phyloP scores from a whole-genome alignment of 331 rosid genomes.

The Rhamnella rubrinervis region DNA sequence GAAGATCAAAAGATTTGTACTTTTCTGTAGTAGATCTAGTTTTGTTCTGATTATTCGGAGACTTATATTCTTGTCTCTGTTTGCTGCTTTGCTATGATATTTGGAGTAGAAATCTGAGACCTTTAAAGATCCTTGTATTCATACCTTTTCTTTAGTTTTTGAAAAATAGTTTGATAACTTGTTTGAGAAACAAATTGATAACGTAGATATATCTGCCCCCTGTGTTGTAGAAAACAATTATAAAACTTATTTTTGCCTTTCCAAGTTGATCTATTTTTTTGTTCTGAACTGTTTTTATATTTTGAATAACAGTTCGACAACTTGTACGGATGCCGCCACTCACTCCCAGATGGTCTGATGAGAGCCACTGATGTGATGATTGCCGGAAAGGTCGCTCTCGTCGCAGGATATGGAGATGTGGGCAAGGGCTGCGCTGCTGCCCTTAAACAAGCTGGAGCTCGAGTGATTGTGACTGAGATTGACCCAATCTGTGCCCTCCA shows the following conservation, averaged over 20 bases:
- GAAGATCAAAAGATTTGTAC: neutral
- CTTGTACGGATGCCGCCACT: constrained; percentile 98
- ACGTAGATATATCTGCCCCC: too few species aligned
- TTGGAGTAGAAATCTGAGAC: neutral
- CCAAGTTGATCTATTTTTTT: too few species aligned
- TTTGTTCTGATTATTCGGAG: too few species aligned
- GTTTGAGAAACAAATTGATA: constrained; percentile 15
- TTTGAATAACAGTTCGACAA: constrained; percentile 68
- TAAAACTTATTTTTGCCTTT: too few species aligned
- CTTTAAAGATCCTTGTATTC: too few species aligned
- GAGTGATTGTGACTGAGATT: constrained; percentile 84
- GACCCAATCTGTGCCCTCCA: constrained; percentile 99
- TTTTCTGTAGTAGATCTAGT: neutral
- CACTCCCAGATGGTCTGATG: constrained; percentile 96
- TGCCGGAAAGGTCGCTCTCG: constrained; percentile 88
- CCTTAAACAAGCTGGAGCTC: constrained; percentile 91
- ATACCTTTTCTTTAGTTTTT: too few species aligned
- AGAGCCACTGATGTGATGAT: constrained; percentile 98
- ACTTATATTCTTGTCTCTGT: neutral
- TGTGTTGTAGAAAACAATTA: too few species aligned
- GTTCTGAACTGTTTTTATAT: too few species aligned
- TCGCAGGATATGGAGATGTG: constrained; percentile 91
- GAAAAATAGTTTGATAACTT: constrained; percentile 78
- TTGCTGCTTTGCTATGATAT: neutral
- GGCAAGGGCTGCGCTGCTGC: constrained; percentile 99